Percentiles rank a stretch among this genome's conserved stretches.
These are phyloP conservation scores for Trichoderma asperellum DNA, from an alignment of 2,329 filamentous ascomycete genomes.

Conservation along the genomic window DNA sequence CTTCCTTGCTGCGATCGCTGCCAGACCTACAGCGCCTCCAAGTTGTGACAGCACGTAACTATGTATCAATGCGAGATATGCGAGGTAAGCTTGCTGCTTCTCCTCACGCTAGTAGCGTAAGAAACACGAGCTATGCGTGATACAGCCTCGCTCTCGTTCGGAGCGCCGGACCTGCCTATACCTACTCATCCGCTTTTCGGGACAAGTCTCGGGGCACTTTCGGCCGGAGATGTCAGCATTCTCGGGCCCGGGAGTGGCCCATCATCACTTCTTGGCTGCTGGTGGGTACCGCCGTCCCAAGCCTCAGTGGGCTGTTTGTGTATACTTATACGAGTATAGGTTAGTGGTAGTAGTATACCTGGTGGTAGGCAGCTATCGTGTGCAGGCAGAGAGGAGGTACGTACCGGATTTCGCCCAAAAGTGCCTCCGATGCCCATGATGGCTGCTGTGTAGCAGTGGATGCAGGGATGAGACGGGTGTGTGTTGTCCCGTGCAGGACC, in stretches of 20 bases:
- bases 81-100: conserved; percentile 4
- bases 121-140: background rate
- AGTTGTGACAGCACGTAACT: background rate
- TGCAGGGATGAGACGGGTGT: conserved; percentile 13
- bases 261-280: background rate
- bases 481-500: background rate
- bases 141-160: conserved; percentile 1
- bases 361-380: background rate
- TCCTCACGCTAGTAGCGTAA: conserved; percentile 6
- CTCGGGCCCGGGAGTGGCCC: conserved; percentile 24
- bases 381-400: conserved; percentile 7
- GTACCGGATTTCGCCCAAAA: conserved; percentile 9
- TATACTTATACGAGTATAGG: background rate
- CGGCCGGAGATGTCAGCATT: conserved; percentile 20
- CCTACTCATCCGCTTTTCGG: conserved; percentile 16
- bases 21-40: background rate
- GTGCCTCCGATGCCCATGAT: conserved; percentile 27
- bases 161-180: background rate
- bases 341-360: background rate
- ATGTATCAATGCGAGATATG: conserved; percentile 5
- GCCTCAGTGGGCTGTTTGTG: conserved; percentile 5
- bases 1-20: background rate
- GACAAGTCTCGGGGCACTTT: conserved; percentile 23
- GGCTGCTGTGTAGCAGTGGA: conserved; percentile 16
- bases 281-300: background rate